Base-by-base conservation (phyloP, 2,329 filamentous ascomycete species). In the Cryphonectria naterciae region DNA sequence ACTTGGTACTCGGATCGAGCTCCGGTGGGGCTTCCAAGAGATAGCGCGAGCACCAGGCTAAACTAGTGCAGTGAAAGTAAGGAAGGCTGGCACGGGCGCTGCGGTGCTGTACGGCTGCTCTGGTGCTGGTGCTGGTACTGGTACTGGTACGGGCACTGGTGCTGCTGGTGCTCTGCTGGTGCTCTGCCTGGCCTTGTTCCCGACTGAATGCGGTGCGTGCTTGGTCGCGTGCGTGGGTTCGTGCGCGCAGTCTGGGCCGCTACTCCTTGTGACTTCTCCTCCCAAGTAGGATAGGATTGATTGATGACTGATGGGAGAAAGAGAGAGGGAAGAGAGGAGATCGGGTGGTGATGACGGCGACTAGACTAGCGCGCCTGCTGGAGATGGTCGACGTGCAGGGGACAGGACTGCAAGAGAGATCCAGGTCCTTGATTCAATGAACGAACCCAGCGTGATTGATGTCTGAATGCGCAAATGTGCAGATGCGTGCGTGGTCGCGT, bases 1-100 rank as follows among this genome's bases (percentile, higher is more conserved):
- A 72, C 70, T 60, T 58, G 68, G 70, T 70, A 70, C 70, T 72
- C 70, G 63, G 68, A 63, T 68, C 70, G 65, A 72, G 68, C 66
- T 64, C 58, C 66, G 61, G 70, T 72, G 70, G 70, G 67, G 65
- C 70, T 65, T 64, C 60, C 52, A 60, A 41, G 63, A 71, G 70
- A 70, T 70, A 72, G 70, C 70, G 68, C 68, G 65, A 58, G 46
- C 70, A 69, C 63, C 67, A 72, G 67, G 65, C 70, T 72, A 72
- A 65, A 62, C 63, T 72, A 72, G 70, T 70, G 70, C 70, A 52
- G 70, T 72, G 70, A 63, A 72, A 70, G 70, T 72, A 70, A 70
- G 70, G 54, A 65, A 61, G 70, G 58, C 70, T 54, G 67, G 67
- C 43, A 65, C 63, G 41, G 63, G 63, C 41, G 63, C 25, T 25